These are phyloP conservation scores for Neocatenulostroma microsporum DNA, from an alignment of 2,329 filamentous ascomycete species.

Conservation along the genomic window DNA sequence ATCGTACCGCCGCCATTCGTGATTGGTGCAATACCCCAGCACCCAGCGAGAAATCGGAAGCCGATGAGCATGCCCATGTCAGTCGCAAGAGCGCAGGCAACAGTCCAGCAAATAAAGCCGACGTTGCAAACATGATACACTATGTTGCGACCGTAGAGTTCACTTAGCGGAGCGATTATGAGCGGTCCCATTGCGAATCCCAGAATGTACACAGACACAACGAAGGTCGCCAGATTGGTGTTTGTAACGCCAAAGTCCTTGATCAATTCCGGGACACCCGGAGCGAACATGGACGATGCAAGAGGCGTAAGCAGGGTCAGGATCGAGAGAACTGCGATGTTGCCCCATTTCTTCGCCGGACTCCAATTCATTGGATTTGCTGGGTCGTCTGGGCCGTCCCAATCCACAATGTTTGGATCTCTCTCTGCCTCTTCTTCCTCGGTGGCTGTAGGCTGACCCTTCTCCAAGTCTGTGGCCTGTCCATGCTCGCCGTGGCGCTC, in stretches of 20 bases:
- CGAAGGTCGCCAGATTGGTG: conserved; percentile 17
- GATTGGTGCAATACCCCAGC: conserved; percentile 27
- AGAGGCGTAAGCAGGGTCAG: conserved; percentile 30
- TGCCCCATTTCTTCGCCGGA: conserved; percentile 31
- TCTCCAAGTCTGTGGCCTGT: conserved; percentile 6
- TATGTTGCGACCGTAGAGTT: conserved; percentile 25
- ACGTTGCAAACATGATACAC: conserved; percentile 26
- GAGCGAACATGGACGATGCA: conserved; percentile 29
- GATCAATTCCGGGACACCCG: conserved; percentile 20
- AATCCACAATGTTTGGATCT: conserved; percentile 28
- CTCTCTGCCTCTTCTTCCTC: conserved; percentile 5
- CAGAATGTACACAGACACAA: conserved; percentile 29
- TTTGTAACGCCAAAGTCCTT: conserved; percentile 22
- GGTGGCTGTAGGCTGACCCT: conserved; percentile 4
- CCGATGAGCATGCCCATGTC: conserved; percentile 23
- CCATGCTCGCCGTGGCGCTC: too few relatives aligned
- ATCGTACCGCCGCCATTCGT: conserved; percentile 17
- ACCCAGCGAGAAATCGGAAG: conserved; percentile 28
- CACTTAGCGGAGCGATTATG: conserved; percentile 24
- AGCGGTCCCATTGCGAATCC: conserved; percentile 28
- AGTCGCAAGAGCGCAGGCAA: conserved; percentile 28
- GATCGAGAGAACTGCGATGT: conserved; percentile 28
- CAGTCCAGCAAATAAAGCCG: conserved; percentile 28
- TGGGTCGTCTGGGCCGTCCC: conserved; percentile 37
- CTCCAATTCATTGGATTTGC: conserved; percentile 40